A percentile compares a stretch with the other conserved stretches of the same genome.
These are phyloP conservation scores for Diaporthe nobilis DNA, from an alignment of 2,329 filamentous ascomycete genomes.

Conservation along the genomic window DNA sequence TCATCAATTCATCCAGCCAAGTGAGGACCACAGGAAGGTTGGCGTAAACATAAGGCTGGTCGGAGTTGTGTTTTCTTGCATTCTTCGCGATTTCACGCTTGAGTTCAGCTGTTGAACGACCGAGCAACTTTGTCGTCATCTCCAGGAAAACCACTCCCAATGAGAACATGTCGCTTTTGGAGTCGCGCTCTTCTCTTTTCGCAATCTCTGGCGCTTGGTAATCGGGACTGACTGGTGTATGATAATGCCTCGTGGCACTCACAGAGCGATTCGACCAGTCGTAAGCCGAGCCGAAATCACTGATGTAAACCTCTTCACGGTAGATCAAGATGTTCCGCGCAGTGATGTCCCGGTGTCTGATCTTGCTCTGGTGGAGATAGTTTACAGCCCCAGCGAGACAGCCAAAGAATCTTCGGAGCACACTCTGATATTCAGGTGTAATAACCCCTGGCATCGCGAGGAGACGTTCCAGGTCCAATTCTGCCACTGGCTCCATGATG, in stretches of 20 bases:
- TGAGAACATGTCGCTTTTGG: slow-evolving; percentile 43
- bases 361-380: slow-evolving; percentile 39
- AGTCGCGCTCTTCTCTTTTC: slow-evolving; percentile 38
- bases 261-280: slow-evolving; percentile 35
- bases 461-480: slow-evolving; percentile 37
- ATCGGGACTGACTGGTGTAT: slow-evolving; percentile 40
- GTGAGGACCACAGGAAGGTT: slow-evolving; percentile 35
- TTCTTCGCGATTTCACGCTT: slow-evolving; percentile 19
- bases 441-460: background rate
- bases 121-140: slow-evolving; percentile 44
- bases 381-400: slow-evolving; percentile 43
- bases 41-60: slow-evolving; percentile 37
- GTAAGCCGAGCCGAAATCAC: slow-evolving; percentile 43
- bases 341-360: slow-evolving; percentile 42
- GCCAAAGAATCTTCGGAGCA: slow-evolving; percentile 41
- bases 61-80: slow-evolving; percentile 32
- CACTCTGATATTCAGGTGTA: background rate
- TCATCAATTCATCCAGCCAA: slow-evolving; percentile 38
- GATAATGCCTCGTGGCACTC: slow-evolving; percentile 41
- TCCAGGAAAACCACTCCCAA: slow-evolving; percentile 42
- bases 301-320: slow-evolving; percentile 39
- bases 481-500: slow-evolving; percentile 42
- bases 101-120: slow-evolving; percentile 33
- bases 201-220: slow-evolving; percentile 43
- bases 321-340: slow-evolving; percentile 42